Conservation (phyloP, 805 yeast genomes). For the Schwanniomyces occidentalis region DNA sequence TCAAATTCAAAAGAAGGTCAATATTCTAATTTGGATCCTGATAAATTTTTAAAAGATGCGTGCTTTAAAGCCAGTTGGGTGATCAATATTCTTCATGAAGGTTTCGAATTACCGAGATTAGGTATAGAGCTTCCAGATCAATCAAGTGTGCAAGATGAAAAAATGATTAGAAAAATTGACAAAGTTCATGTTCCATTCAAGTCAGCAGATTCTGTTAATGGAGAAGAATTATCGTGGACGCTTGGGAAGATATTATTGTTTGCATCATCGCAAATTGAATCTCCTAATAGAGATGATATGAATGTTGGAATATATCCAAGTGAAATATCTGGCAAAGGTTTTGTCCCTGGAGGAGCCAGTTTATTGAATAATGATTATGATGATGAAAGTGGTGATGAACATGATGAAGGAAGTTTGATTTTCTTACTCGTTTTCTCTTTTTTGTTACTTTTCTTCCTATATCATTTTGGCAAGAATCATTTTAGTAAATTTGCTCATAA, state of each 20-base stretch:
- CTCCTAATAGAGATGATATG: slow-evolving; percentile 15
- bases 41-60: slow-evolving; percentile 59
- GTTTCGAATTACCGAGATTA: slow-evolving; percentile 80
- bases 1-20: slow-evolving; percentile 52
- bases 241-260: slow-evolving; percentile 81
- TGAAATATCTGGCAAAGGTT: slow-evolving; percentile 29
- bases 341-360: slow-evolving; percentile 31
- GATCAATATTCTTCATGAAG: slow-evolving; percentile 83
- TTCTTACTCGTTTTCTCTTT: slow-evolving; percentile 18
- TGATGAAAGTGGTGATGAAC: slow-evolving; percentile 20
- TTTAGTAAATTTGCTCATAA: slow-evolving; percentile 9
- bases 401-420: not conserved
- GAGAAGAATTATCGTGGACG: slow-evolving; percentile 93
- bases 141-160: slow-evolving; percentile 23
- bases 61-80: slow-evolving; percentile 98
- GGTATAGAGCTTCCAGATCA: slow-evolving; percentile 45
- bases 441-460: slow-evolving; percentile 17
- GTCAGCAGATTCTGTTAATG: slow-evolving; percentile 77
- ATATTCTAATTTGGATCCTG: slow-evolving; percentile 57
- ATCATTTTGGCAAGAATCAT: slow-evolving; percentile 13
- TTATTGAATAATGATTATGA: slow-evolving; percentile 5
- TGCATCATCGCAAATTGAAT: slow-evolving; percentile 67
- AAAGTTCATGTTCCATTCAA: slow-evolving; percentile 64
- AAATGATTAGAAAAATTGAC: slow-evolving; percentile 24
- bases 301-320: slow-evolving; percentile 45